Evolutionary conservation across 352 stramenopile species (phyloP), one percentile per base, ranked within the genome.

Genomic region (Phytopythium chamaehyphon): DNA sequence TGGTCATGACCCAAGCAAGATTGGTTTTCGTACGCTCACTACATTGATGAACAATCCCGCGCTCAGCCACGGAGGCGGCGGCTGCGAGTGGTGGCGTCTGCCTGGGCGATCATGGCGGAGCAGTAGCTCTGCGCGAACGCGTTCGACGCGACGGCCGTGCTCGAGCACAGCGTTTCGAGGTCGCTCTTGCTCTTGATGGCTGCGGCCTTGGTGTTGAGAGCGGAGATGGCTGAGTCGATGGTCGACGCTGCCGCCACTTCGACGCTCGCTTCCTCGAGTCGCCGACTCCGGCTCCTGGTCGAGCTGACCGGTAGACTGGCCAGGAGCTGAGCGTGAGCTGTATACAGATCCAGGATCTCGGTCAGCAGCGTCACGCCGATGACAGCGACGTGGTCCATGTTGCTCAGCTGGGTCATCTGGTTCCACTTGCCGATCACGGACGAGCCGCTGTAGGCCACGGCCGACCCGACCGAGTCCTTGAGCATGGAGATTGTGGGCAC

Each of bases 351-450:
- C 8, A 47, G 40, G 22, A 47, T 33, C 22, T 47, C 40, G 21
- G 22, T 47, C 2, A 47, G 14, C 28, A 76, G 53, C 1, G 71
- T 86, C 39, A 73, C 45, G 19, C 69, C 71, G 10, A 71, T 49
- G 38, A 83, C 55, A 3, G 52, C 71, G 3, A 83, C 22, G 59
- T 83, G 71, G 40, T 85, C 74, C 43, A 85, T 52, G 24, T 54
- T 54, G 24, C 69, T 64, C 10, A 86, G 44, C 53, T 68, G 63
- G 9, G 59, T 58, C 74, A 86, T 79, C 18, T 55, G 36, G 58
- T 81, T 78, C 74, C 74, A 86, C 42, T 69, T 75, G 38, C 74
- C 74, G 3, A 69, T 53, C 43, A 64, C 44, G 11, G 71, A 70
- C 2, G 42, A 52, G 24, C 64, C 66, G 8, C 43, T 53, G 36